Conservation (phyloP, 2,329 filamentous ascomycete genomes). For the Pseudogymnoascus sp. region DNA sequence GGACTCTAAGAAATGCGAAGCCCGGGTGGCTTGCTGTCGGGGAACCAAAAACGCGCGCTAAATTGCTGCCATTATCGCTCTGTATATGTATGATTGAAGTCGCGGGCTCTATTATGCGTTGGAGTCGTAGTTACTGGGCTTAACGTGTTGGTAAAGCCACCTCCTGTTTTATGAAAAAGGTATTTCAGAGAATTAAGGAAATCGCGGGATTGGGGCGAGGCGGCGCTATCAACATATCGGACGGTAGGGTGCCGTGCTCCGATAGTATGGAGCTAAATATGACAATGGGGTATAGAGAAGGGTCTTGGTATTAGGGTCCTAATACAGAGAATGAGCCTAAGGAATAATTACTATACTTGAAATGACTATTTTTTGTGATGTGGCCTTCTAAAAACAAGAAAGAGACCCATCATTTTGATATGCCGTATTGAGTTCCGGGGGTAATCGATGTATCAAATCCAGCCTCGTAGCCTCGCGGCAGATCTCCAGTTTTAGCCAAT, state of each 20-base stretch:
- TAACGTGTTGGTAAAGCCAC: not conserved
- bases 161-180: not conserved
- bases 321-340: not conserved
- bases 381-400: not conserved
- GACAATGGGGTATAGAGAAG: not conserved
- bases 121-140: not conserved
- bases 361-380: not conserved
- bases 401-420: not conserved
- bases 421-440: not conserved
- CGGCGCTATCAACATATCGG: constrained; percentile 8
- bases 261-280: not conserved
- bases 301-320: not conserved
- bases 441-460: not conserved
- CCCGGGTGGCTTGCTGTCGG: not conserved
- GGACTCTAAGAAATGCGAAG: not conserved
- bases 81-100: not conserved
- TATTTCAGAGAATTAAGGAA: constrained; percentile 9
- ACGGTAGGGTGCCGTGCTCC: constrained; percentile 3
- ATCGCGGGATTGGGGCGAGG: not conserved
- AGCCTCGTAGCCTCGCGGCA: constrained; percentile 8
- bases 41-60: constrained; percentile 11
- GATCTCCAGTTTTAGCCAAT: not conserved
- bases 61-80: constrained; percentile 1
- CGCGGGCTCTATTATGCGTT: not conserved
- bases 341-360: not conserved